These are phyloP conservation scores for Cylindrodendrum hubeiense DNA, from an alignment of 2,329 filamentous ascomycete species.

Conservation along the genomic window DNA sequence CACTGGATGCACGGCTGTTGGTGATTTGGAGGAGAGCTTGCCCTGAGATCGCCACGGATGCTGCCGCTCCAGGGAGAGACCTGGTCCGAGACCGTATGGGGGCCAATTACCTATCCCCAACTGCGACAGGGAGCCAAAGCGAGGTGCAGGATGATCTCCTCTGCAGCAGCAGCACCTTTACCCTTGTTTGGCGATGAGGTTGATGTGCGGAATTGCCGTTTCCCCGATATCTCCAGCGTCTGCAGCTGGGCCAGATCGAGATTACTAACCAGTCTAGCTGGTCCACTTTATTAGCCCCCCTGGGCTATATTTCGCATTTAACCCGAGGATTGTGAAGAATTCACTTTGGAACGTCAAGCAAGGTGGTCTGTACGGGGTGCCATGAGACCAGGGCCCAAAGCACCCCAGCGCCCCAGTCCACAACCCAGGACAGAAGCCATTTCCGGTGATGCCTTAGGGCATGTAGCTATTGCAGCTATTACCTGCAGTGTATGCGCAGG, in stretches of 20 bases:
- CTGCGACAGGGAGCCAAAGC: conserved; percentile 27
- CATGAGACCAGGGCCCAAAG: background rate
- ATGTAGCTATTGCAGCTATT: background rate
- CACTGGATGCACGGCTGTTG: conserved; percentile 18
- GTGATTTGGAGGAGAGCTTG: conserved; percentile 20
- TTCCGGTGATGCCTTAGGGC: conserved; percentile 1
- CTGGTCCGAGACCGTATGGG: conserved; percentile 28
- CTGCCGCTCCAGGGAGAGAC: conserved; percentile 33
- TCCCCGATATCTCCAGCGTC: conserved; percentile 8
- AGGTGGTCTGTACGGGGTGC: no score
- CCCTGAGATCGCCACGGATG: conserved; percentile 36
- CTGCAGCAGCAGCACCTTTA: conserved; percentile 37
- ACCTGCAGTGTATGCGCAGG: conserved; percentile 10
- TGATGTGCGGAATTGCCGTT: conserved; percentile 11
- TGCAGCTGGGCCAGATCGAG: background rate
- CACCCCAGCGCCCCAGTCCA: background rate
- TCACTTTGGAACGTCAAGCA: background rate
- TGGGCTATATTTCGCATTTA: background rate
- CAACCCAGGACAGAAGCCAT: background rate
- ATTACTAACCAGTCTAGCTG: background rate
- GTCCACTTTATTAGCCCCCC: background rate
- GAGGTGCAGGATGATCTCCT: conserved; percentile 39
- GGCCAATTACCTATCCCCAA: conserved; percentile 36
- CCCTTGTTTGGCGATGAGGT: conserved; percentile 29
- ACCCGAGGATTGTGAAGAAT: background rate